A percentile compares a stretch with the other conserved stretches of the same genome.
Evolutionary conservation across 2,329 filamentous ascomycete species (phyloP).

Genomic region (Aspergillus flavus): DNA sequence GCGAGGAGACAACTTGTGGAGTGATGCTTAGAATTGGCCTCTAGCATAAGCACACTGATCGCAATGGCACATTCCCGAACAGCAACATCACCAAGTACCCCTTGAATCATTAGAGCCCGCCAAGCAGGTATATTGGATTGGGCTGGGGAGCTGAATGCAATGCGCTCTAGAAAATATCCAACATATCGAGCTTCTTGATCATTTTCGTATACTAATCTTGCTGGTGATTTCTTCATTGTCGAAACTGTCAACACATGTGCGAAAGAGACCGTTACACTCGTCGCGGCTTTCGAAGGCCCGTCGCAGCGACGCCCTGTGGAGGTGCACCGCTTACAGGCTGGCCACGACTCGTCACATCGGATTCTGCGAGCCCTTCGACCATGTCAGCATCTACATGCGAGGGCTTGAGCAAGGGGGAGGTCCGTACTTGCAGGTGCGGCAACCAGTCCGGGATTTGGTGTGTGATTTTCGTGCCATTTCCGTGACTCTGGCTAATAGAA

Average conservation of each 20-base stretch:
- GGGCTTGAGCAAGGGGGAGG: neutral
- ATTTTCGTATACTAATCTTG: neutral
- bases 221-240: neutral
- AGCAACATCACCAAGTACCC: neutral
- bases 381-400: neutral
- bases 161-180: neutral
- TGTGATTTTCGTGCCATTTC: neutral
- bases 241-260: neutral
- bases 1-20: neutral
- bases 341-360: constrained; percentile 8
- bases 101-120: neutral
- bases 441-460: constrained; percentile 8
- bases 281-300: neutral
- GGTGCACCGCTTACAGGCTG: constrained; percentile 2
- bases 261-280: neutral
- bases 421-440: constrained; percentile 12
- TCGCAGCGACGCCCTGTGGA: constrained; percentile 8
- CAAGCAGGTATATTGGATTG: neutral
- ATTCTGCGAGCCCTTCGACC: constrained; percentile 1
- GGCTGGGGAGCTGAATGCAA: neutral
- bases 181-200: neutral
- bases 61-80: neutral
- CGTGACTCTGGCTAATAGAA: neutral
- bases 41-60: neutral
- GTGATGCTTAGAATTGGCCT: neutral